Base-by-base conservation (phyloP, 2,329 filamentous ascomycete genomes). In the Raffaelea arxii region DNA sequence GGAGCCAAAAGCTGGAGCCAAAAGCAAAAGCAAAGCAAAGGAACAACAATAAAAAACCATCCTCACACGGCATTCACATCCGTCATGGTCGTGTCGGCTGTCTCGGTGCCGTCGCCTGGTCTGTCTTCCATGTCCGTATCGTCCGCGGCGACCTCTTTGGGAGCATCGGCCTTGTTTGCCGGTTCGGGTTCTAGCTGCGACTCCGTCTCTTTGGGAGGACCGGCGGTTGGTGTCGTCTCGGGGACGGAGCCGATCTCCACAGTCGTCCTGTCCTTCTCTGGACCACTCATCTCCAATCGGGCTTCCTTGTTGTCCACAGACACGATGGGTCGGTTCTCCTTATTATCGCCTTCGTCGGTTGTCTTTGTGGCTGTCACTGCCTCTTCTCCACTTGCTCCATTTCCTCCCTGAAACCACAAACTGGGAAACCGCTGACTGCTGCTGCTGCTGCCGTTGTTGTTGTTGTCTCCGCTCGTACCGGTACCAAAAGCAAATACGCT, bases 251-350 rank as follows among this genome's bases (percentile, higher is more conserved):
- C 37, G 21, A 14, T 46, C 45, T 3, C 43, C 45, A 25, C 43
- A 39, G 9, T 48, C 51, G 38, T 41, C 42, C 27, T 51, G 39
- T 23, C 51, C 46, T 1, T 41, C 27, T n/a, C n/a, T n/a, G n/a
- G n/a, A n/a, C n/a, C n/a, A n/a, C n/a, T n/a, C n/a, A n/a, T n/a
- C n/a, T n/a, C n/a, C n/a, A n/a, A n/a, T n/a, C n/a, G n/a, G n/a
- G n/a, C n/a, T n/a, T n/a, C n/a, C 38, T 19, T 11, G 21, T 19
- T 25, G 27, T 30, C n/a, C 44, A 53, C 49, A 12, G 50, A 53
- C 0, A 47, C 51, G 0, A 41, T 41, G 3, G 62, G 58, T 2
- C 55, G 60, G 48, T 76, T 75, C 57, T 74, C 71, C 58, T 74
- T 76, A n/a, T n/a, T n/a, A 41, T 75, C 66, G 0, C 64, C 64